Evolutionary conservation across 2,329 filamentous ascomycete species (phyloP).

Genomic region (Verticillium nonalfalfae): DNA sequence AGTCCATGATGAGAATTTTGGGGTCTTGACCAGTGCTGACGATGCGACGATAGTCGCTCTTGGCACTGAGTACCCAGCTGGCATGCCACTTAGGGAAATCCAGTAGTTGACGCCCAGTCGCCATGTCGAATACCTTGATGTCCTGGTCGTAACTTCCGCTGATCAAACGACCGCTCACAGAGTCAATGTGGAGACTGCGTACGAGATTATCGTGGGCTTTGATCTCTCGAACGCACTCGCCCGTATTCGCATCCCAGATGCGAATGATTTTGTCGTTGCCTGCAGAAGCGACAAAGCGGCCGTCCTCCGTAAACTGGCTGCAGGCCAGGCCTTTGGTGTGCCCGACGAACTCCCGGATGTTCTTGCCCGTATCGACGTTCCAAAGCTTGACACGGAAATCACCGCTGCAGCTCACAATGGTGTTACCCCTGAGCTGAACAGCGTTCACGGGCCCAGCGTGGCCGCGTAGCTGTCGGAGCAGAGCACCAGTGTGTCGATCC

Average conservation of each 20-base stretch:
- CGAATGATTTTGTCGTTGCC: conserved; percentile 95
- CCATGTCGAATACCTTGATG: conserved; percentile 90
- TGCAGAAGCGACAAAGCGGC: conserved; percentile 85
- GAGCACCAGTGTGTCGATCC: conserved; percentile 72
- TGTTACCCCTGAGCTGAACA: conserved; percentile 88
- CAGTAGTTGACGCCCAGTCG: conserved; percentile 69
- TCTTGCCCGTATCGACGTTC: conserved; percentile 85
- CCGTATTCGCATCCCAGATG: conserved; percentile 90
- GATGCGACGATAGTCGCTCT: conserved; percentile 90
- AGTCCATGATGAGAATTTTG: conserved; percentile 89
- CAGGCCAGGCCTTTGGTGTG: conserved; percentile 93
- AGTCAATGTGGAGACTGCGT: conserved; percentile 85
- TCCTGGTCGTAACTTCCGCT: conserved; percentile 93
- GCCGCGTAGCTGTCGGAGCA: conserved; percentile 74
- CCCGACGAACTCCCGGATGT: conserved; percentile 82
- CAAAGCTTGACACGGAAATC: conserved; percentile 92
- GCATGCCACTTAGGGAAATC: conserved; percentile 93
- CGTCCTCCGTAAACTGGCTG: conserved; percentile 92
- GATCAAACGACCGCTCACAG: conserved; percentile 75
- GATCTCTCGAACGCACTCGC: conserved; percentile 74
- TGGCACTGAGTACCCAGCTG: conserved; percentile 94
- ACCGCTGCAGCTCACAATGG: conserved; percentile 87
- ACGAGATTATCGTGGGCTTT: conserved; percentile 81
- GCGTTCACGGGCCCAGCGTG: conserved; percentile 93
- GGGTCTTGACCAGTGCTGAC: conserved; percentile 94